Conservation (phyloP, 306 rosid species). For the Carpinus fangiana region DNA sequence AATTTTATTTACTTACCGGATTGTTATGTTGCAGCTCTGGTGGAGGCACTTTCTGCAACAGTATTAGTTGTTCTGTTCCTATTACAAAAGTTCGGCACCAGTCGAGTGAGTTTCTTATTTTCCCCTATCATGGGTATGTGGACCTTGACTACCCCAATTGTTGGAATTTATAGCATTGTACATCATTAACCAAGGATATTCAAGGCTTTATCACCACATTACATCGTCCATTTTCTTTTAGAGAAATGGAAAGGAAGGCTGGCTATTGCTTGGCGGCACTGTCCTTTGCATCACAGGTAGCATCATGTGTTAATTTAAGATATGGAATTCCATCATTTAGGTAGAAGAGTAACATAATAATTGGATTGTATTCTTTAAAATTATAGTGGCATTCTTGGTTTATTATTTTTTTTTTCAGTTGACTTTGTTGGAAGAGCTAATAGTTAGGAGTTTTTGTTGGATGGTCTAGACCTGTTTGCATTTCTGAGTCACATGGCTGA, state of each 20-base stretch:
- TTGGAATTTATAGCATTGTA: slow-evolving; percentile 78
- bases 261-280: slow-evolving; percentile 76
- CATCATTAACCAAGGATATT: slow-evolving; percentile 65
- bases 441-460: neutral
- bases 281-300: slow-evolving; percentile 86
- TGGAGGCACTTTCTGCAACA: slow-evolving; percentile 66
- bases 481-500: neutral
- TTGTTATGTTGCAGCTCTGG: slow-evolving; percentile 49
- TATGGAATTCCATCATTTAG: slow-evolving; percentile 7
- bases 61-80: slow-evolving; percentile 59
- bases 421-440: slow-evolving; percentile 1
- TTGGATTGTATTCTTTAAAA: slow-evolving; percentile 7
- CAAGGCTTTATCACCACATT: slow-evolving; percentile 78
- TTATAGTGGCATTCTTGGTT: neutral
- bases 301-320: slow-evolving; percentile 13
- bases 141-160: slow-evolving; percentile 73
- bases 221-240: slow-evolving; percentile 63
- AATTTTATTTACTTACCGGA: neutral
- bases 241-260: slow-evolving; percentile 73
- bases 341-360: neutral
- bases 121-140: slow-evolving; percentile 87
- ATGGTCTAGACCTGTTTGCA: neutral
- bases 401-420: neutral
- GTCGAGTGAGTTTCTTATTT: slow-evolving; percentile 82
- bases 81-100: slow-evolving; percentile 74